Conservation (phyloP, 2,329 filamentous ascomycete genomes). For the Epicoccum nigrum region DNA sequence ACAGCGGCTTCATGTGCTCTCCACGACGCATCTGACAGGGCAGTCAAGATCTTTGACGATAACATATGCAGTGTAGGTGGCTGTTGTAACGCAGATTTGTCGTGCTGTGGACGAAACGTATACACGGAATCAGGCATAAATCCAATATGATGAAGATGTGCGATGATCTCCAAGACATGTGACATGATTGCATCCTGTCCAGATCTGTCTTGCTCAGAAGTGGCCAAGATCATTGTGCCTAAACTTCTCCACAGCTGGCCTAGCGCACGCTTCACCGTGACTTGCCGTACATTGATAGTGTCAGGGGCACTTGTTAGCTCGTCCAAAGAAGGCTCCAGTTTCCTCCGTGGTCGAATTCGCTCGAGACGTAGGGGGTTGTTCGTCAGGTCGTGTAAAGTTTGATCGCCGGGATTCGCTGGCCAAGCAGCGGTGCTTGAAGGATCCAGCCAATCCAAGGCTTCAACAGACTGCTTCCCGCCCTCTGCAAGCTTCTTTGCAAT, state of each 20-base stretch:
- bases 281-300: constrained; percentile 26
- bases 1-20: constrained; percentile 52
- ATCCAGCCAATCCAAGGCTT: constrained; percentile 21
- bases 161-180: constrained; percentile 56
- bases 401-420: constrained; percentile 15
- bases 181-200: constrained; percentile 45
- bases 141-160: constrained; percentile 54
- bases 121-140: constrained; percentile 56
- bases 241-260: constrained; percentile 56
- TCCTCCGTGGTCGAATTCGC: constrained; percentile 20
- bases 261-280: constrained; percentile 44
- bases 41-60: constrained; percentile 56
- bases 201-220: constrained; percentile 29
- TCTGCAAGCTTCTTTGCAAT: constrained; percentile 53
- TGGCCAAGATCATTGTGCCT: constrained; percentile 53
- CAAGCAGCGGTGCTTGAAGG: constrained; percentile 25
- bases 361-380: constrained; percentile 29
- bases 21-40: constrained; percentile 59
- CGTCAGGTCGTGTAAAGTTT: constrained; percentile 33
- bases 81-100: constrained; percentile 50
- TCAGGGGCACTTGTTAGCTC: constrained; percentile 35
- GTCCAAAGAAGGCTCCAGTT: constrained; percentile 30
- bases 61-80: constrained; percentile 56
- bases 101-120: constrained; percentile 43
- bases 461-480: constrained; percentile 24